Conservation (phyloP, 805 yeast genomes). For the Lachancea dasiensis region DNA sequence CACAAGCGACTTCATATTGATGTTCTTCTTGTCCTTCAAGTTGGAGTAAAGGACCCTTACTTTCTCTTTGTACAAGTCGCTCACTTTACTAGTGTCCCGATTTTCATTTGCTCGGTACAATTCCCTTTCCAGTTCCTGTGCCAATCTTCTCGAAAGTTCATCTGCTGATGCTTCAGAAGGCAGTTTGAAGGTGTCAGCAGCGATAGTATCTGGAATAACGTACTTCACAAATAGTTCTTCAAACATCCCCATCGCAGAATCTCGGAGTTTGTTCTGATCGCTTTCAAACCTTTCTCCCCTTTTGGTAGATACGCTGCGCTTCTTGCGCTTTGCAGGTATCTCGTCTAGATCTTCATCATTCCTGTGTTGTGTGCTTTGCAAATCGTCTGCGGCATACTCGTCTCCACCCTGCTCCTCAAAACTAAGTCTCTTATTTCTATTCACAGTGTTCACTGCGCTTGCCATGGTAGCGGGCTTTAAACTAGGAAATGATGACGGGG, state of each 20-base stretch:
- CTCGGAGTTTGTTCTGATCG: slow-evolving; percentile 36
- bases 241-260: slow-evolving; percentile 49
- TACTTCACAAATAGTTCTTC: slow-evolving; percentile 38
- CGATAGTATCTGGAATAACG: slow-evolving; percentile 29
- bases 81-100: slow-evolving; percentile 17
- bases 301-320: neutral
- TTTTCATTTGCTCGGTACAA: slow-evolving; percentile 37
- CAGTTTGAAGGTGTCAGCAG: slow-evolving; percentile 11
- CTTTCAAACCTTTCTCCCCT: neutral
- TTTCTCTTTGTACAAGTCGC: slow-evolving; percentile 51
- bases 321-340: slow-evolving; percentile 3
- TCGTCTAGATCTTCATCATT: slow-evolving; percentile 5
- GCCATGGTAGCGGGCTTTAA: slow-evolving; percentile 28
- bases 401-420: neutral
- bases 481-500: slow-evolving; percentile 35
- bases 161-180: slow-evolving; percentile 35
- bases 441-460: slow-evolving; percentile 26
- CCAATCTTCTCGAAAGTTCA: slow-evolving; percentile 39
- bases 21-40: slow-evolving; percentile 51
- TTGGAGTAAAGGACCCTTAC: slow-evolving; percentile 61
- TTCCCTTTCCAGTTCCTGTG: slow-evolving; percentile 47
- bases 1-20: slow-evolving; percentile 50
- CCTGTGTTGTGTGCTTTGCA: slow-evolving; percentile 1
- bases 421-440: neutral
- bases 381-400: slow-evolving; percentile 1